These are phyloP conservation scores for Silene coronaria DNA, from an alignment of 179 eudicot genomes.

Conservation along the genomic window DNA sequence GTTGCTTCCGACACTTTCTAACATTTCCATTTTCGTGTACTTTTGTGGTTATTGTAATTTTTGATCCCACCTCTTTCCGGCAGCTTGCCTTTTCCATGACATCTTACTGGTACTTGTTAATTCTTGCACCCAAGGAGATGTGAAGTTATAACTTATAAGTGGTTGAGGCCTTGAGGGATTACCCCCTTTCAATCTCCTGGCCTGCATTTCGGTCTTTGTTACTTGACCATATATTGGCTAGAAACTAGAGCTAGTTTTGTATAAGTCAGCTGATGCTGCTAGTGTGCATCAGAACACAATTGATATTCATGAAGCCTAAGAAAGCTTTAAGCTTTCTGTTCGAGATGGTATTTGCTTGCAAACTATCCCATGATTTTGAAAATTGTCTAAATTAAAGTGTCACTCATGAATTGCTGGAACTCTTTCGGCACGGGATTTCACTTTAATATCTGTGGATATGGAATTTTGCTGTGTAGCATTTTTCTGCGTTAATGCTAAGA, in stretches of 20 bases:
- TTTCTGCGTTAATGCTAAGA: background rate
- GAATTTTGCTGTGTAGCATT: background rate
- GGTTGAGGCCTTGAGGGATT: background rate
- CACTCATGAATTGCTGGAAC: background rate
- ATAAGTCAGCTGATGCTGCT: background rate
- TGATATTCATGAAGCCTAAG: background rate
- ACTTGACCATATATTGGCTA: background rate
- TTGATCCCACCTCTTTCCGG: background rate
- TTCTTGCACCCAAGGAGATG: background rate
- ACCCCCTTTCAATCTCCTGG: background rate
- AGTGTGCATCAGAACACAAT: background rate
- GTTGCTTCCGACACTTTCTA: background rate
- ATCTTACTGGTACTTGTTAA: background rate
- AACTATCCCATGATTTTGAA: background rate
- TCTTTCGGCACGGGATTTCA: background rate
- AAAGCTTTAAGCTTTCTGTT: background rate
- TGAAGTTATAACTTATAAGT: background rate
- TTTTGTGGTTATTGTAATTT: background rate
- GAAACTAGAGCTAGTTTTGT: background rate
- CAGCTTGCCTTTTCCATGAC: background rate
- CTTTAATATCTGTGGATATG: background rate
- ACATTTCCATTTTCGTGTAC: background rate
- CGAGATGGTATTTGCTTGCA: background rate
- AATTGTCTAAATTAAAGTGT: background rate
- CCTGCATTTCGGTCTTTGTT: background rate